Base-by-base conservation (phyloP, 805 yeast species). In the Alloascoidea hylecoeti region DNA sequence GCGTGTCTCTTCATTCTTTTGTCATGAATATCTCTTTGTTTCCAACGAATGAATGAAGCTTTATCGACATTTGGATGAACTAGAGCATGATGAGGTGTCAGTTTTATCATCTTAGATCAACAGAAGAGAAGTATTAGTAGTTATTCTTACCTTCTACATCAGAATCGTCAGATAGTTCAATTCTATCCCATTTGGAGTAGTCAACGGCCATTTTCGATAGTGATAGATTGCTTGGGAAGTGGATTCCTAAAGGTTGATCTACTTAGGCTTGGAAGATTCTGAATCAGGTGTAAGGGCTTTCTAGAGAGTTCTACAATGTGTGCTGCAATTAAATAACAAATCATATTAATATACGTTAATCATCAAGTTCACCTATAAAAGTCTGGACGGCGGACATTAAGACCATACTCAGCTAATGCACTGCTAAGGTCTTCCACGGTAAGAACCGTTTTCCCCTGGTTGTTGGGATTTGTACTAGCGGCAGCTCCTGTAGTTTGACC, bases 11-110 rank as follows among this genome's bases (percentile, higher is more conserved):
- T 83, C 33, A 67, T 70, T 44, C 99, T 75, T 58, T 86, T 80
- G 53, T 89, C 96, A 55, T 92, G 98, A 46, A 92, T 92, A 48
- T 88, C 95, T 51, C 95, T 80, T 60, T 92, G 99, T 54, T 85
- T 89, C 98, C 97, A 89, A 42, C 76, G 73, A 49, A 92, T 84
- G 47, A 92, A 89, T 1, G 97, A 88, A 32, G 63, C 64, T 55
- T 92, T 92, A 57, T 92, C 99, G 19, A 92, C 98, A 53, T 92
- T 92, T 42, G 97, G 99, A 55, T 92, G 99, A 13, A 89, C 97
- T 52, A 33, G 27, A 34, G 30, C 13, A 23, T 9, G 30, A 23
- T 9, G n/a, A n/a, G n/a, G n/a, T n/a, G n/a, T n/a, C n/a, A n/a
- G n/a, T n/a, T 23, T 23, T 9, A n/a, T 23, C 13, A 23, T 23